Evolutionary conservation across 1,139 yeast genomes (phyloP).

Genomic region (Hyphopichia burtonii): DNA sequence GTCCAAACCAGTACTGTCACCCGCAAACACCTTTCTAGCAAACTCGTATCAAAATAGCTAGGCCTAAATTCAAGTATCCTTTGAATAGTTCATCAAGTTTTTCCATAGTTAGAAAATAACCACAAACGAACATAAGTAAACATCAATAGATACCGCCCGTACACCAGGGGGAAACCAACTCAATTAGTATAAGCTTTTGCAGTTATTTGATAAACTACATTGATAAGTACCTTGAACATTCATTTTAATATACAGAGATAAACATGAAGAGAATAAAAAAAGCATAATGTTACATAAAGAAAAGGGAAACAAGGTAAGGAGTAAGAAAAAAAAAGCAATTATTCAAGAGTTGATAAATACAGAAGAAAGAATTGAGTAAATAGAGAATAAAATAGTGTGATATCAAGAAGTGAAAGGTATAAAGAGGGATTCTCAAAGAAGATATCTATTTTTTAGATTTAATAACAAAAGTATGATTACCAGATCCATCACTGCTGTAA

Average conservation of each 20-base stretch:
- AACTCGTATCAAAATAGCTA: neutral
- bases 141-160: neutral
- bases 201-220: too few species aligned
- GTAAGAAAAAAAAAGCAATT: neutral
- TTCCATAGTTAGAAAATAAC: neutral
- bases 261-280: neutral
- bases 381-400: too few species aligned
- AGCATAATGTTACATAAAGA: neutral
- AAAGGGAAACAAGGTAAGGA: neutral
- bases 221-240: too few species aligned
- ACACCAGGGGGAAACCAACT: too few species aligned
- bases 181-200: too few species aligned
- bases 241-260: neutral
- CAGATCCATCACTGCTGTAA: slow-evolving; percentile 43
- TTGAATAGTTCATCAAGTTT: neutral
- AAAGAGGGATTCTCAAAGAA: neutral
- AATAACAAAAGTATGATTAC: slow-evolving; percentile 40
- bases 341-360: neutral
- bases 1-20: too few species aligned
- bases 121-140: neutral
- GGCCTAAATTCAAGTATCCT: neutral
- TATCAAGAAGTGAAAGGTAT: too few species aligned
- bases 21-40: neutral
- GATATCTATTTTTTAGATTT: slow-evolving; percentile 27
- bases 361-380: neutral